Evolutionary conservation across 305 asterid genomes (phyloP), one percentile per base, ranked within the genome.

Genomic region (Andrographis paniculata): DNA sequence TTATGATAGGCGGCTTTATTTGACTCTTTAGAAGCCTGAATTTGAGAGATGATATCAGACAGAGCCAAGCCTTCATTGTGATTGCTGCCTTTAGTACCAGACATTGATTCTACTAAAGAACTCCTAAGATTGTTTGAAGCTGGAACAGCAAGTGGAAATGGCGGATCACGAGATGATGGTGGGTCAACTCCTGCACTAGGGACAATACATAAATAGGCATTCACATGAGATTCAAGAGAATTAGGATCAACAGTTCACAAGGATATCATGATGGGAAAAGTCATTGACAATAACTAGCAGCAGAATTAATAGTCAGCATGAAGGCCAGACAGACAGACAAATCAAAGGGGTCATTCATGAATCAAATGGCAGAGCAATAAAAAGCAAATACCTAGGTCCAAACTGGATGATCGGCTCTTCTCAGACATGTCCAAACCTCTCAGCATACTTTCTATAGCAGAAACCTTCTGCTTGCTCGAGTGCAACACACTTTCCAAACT

Each of bases 171-270:
- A 62, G 99, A 83, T 45, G 99, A 91, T 65, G 99, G 96, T 21
- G 91, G 78, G 79, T 91, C 99, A 69, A 87, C 96, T 79, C 99
- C 99, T 91, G 99, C 95, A 76, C 95, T 80, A 82, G 95, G 85
- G 68, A 71, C 67, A 83, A 27, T 66, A 60, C 50, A 66, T 58
- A 68, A 65, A 59, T 67, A 73, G 73, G 69, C 64, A 52, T 66
- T 63, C 76, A 68, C 47, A 57, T 58, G 62, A 56, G 41, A 51
- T 35, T 54, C 40, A 15, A 53, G 56, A 53, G 23, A 38, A 52
- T 33, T 21, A 63, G 50, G 27, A 38, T 44, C 51, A 40, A 13
- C 11, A 11, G 22, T n/a, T 52, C 66, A 53, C 14, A 61, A 47
- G 45, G n/a, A 35, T 41, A n/a, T 40, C 23, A 37, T 41, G 37